Evolutionary conservation across 192 early-diverging fungal species (phyloP), one percentile per base, ranked within the genome.

Genomic region (Pilobolus umbonatus): DNA sequence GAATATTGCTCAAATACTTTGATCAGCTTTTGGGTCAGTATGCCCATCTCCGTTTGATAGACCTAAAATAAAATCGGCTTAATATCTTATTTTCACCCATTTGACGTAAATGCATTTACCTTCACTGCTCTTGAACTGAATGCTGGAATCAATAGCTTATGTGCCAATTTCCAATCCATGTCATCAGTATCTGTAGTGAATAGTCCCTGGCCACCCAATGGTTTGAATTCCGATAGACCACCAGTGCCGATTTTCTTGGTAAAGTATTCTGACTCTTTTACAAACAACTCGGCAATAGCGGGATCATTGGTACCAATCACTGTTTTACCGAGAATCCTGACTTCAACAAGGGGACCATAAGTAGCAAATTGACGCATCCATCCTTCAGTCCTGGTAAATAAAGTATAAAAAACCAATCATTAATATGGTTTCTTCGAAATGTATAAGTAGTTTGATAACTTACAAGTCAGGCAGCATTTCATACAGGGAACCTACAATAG

Each of bases 81-180:
- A 29, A 35, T 2, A 24, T 30, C 30, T 28, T 10, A 10, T 55
- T 39, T 25, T 40, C 44, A 11, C n/a, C n/a, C 3, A 1, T 1
- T 32, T 0, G 4, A 36, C 36, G 14, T 54, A 17, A 17, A 54
- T 24, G 12, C 24, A 48, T 47, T 60, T 61, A 61, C 60, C 60
- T 60, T 66, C 19, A 69, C 58, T 8, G 67, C 58, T 10, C 67
- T 53, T 5, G 60, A 39, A 30, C 60, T 67, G 45, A 85, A 85
- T 21, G 79, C 77, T 2, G 83, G 83, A 65, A 85, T 81, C n/a
- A 85, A 39, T 8, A 85, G 39, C 61, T 78, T 80, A 56, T 85
- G 83, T 3, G 74, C 80, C 14, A 81, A 62, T 26, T 62, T 44
- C 83, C 83, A 85, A 45, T 80, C 69, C 4, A 66, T 66, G 14